A percentile compares a stretch with the other conserved stretches of the same genome.
Evolutionary conservation across 1,284 basidiomycete species (phyloP).

Genomic region (Ceratobasidium theobromae): DNA sequence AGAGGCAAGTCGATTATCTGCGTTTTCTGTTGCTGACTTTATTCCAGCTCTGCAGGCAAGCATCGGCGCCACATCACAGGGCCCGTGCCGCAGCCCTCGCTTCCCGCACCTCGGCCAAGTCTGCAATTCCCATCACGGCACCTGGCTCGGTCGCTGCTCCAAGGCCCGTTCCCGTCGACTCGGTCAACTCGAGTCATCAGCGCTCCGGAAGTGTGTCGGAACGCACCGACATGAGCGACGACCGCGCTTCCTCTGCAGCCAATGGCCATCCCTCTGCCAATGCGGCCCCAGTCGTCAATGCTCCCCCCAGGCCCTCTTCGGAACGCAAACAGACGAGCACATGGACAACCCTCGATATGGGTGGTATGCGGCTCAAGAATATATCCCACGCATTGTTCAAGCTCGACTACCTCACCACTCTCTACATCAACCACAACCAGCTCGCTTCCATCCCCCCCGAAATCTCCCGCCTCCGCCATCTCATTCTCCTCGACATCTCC

Average conservation of each 20-base stretch:
- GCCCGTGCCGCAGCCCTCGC: slow-evolving; percentile 79
- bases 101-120: slow-evolving; percentile 71
- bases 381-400: slow-evolving; percentile 83
- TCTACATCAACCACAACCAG: slow-evolving; percentile 97
- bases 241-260: slow-evolving; percentile 41
- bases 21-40: slow-evolving; percentile 2
- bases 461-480: slow-evolving; percentile 81
- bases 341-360: slow-evolving; percentile 96
- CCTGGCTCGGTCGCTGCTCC: slow-evolving; percentile 55
- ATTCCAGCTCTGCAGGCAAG: slow-evolving; percentile 67
- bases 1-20: slow-evolving; percentile 30
- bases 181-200: slow-evolving; percentile 44
- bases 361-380: slow-evolving; percentile 91
- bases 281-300: slow-evolving; percentile 57
- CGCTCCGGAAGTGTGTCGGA: slow-evolving; percentile 40
- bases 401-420: slow-evolving; percentile 89
- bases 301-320: slow-evolving; percentile 54
- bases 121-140: slow-evolving; percentile 80
- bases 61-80: slow-evolving; percentile 75
- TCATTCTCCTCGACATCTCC: slow-evolving; percentile 91
- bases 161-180: slow-evolving; percentile 49
- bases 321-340: slow-evolving; percentile 65
- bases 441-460: slow-evolving; percentile 79
- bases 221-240: slow-evolving; percentile 41
- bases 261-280: slow-evolving; percentile 69